Conservation (phyloP, 345 rosid species). For the Brassica nigra region DNA sequence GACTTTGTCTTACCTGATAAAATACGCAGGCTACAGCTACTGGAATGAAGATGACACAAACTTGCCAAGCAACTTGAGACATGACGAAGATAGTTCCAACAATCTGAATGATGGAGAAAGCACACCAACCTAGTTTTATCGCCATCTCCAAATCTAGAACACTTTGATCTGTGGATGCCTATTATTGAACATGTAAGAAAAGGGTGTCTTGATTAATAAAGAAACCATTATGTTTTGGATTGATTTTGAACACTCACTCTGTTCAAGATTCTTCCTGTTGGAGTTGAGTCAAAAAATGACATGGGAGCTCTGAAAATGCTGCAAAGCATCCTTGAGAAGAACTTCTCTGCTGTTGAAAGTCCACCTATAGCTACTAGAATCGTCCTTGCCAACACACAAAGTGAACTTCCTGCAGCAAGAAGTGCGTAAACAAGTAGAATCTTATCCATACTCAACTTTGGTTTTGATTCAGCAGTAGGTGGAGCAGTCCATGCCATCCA, state of each 20-base stretch:
- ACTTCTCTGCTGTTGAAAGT: conserved; percentile 71
- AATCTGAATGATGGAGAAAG: conserved; percentile 78
- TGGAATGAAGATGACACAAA: conserved; percentile 92
- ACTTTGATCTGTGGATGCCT: conserved; percentile 93
- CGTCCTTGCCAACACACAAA: conserved; percentile 75
- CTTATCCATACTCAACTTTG: conserved; percentile 55
- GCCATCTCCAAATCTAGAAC: conserved; percentile 89
- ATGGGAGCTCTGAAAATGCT: conserved; percentile 80
- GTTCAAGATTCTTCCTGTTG: conserved; percentile 89
- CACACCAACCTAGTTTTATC: conserved; percentile 85
- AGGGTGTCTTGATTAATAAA: conserved; percentile 10
- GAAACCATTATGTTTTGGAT: neutral
- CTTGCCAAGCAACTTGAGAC: conserved; percentile 98
- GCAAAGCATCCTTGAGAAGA: conserved; percentile 74
- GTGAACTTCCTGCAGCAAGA: conserved; percentile 70
- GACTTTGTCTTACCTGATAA: conserved; percentile 70
- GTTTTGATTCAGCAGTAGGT: conserved; percentile 56
- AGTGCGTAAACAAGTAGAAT: conserved; percentile 66
- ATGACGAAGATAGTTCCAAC: conserved; percentile 82
- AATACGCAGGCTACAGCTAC: conserved; percentile 90
- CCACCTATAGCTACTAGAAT: conserved; percentile 65
- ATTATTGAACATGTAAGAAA: conserved; percentile 28
- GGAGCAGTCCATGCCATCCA: conserved; percentile 98
- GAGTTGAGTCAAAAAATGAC: conserved; percentile 96
- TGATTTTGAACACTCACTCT: conserved; percentile 53